Evolutionary conservation across 352 stramenopile genomes (phyloP), one percentile per base, ranked within the genome.

Genomic region (Phytophthora agathidicida): DNA sequence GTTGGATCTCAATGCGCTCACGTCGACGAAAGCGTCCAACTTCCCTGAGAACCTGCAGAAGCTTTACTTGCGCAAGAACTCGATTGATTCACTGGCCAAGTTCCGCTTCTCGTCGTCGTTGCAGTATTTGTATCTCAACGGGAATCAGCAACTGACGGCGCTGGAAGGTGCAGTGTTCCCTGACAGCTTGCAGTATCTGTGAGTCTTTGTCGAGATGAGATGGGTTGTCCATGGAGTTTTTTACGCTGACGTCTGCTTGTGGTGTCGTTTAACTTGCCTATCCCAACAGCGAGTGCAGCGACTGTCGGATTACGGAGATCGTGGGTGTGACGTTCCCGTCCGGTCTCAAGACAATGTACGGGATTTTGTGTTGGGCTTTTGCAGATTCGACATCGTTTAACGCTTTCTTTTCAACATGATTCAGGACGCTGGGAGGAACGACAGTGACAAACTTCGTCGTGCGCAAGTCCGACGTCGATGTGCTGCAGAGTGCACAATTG

Each of bases 91-190:
- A 19, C 45, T 77, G 28, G 53, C 52, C 20, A 66, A 61, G 27
- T 73, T 73, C 26, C 59, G 53, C 24, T 73, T 73, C 30, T 60
- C 68, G 19, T 43, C 52, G 7, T 52, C 50, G 2, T 47, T 77
- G 14, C 59, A 77, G 31, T 19, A 53, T 16, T 53, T 77, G 52
- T 73, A 58, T 39, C 48, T 84, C 9, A 77, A 69, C 35, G 71
- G 72, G 7, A 88, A 88, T 46, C 31, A 59, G 32, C 52, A 78
- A 22, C 66, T 82, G 19, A 63, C 65, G 7, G 72, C 66, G 17
- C 49, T 88, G 36, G 35, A 80, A 33, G 75, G 73, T 14, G 60
- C 70, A 32, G 66, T 79, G 11, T 60, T 88, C 16, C 75, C 78
- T 0, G 61, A 77, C 38, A 70, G 57, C 7, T 52, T 88, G n/a